Evolutionary conservation across 1,139 yeast genomes (phyloP).

Genomic region (Chernovozyma aurita): DNA sequence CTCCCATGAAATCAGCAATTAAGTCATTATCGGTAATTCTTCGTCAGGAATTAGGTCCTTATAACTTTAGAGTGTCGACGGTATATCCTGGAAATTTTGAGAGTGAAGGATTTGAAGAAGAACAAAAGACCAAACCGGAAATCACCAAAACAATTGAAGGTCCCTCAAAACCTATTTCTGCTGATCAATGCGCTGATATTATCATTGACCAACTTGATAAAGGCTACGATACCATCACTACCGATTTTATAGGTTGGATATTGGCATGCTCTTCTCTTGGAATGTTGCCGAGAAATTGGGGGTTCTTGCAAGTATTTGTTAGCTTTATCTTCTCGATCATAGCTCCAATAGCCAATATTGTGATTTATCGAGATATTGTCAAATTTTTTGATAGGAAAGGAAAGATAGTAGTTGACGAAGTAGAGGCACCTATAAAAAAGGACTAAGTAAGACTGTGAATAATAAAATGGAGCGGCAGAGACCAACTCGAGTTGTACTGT

Average conservation of each 20-base stretch:
- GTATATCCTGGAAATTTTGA: constrained; percentile 86
- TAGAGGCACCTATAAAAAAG: constrained; percentile 7
- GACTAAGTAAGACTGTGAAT: no score
- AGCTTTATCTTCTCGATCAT: constrained; percentile 52
- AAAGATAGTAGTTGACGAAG: constrained; percentile 1
- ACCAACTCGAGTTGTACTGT: not conserved
- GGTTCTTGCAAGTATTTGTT: constrained; percentile 47
- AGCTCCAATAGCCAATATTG: constrained; percentile 58
- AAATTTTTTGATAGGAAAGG: constrained; percentile 34
- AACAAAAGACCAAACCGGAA: constrained; percentile 79
- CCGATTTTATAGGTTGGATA: constrained; percentile 86
- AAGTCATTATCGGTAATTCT: constrained; percentile 69
- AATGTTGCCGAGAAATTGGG: constrained; percentile 59
- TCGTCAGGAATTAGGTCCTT: constrained; percentile 76
- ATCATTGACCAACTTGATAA: constrained; percentile 52
- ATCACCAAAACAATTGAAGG: constrained; percentile 87
- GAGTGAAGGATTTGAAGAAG: constrained; percentile 83
- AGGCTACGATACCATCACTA: constrained; percentile 74
- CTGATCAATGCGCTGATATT: constrained; percentile 60
- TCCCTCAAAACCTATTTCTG: constrained; percentile 64
- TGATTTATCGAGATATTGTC: constrained; percentile 53
- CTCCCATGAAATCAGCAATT: constrained; percentile 83
- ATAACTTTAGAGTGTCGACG: constrained; percentile 55
- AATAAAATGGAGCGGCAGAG: constrained; percentile 1
- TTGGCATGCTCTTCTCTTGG: constrained; percentile 69